These are phyloP conservation scores for Pseudozyma thailandica DNA, from an alignment of 1,284 basidiomycete species.

Conservation along the genomic window DNA sequence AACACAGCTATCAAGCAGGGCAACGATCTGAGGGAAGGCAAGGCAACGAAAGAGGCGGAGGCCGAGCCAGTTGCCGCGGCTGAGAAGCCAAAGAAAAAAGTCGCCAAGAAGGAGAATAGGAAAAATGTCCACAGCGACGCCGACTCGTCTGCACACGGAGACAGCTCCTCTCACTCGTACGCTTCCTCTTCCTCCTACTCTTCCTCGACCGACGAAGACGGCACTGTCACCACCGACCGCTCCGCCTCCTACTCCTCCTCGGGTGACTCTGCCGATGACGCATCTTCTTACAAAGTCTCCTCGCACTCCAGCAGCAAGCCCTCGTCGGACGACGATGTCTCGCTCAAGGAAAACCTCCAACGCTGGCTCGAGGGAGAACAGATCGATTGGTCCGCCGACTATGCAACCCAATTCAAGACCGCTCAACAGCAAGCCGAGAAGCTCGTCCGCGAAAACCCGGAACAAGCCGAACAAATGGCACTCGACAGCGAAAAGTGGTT, in stretches of 20 bases:
- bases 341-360: constrained; percentile 52
- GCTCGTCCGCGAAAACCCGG: constrained; percentile 42
- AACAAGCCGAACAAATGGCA: constrained; percentile 52
- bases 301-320: constrained; percentile 13
- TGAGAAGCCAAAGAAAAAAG: constrained; percentile 1
- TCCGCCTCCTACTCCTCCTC: constrained; percentile 36
- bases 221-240: constrained; percentile 25
- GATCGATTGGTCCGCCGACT: constrained; percentile 50
- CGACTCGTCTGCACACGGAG: constrained; percentile 7
- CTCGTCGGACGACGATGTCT: constrained; percentile 5
- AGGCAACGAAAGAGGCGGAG: not conserved
- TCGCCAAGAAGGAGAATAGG: constrained; percentile 5
- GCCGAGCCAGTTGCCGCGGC: not conserved
- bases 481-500: constrained; percentile 58
- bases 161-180: constrained; percentile 18
- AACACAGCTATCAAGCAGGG: constrained; percentile 40
- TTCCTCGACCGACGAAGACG: constrained; percentile 31
- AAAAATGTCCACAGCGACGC: constrained; percentile 9
- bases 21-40: constrained; percentile 18
- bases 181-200: constrained; percentile 40
- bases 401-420: constrained; percentile 39
- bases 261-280: constrained; percentile 12
- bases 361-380: constrained; percentile 57
- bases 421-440: constrained; percentile 53
- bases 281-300: constrained; percentile 30